These are phyloP conservation scores for Dioscorea zingiberensis DNA, from an alignment of 106 monocot genomes.

Conservation along the genomic window DNA sequence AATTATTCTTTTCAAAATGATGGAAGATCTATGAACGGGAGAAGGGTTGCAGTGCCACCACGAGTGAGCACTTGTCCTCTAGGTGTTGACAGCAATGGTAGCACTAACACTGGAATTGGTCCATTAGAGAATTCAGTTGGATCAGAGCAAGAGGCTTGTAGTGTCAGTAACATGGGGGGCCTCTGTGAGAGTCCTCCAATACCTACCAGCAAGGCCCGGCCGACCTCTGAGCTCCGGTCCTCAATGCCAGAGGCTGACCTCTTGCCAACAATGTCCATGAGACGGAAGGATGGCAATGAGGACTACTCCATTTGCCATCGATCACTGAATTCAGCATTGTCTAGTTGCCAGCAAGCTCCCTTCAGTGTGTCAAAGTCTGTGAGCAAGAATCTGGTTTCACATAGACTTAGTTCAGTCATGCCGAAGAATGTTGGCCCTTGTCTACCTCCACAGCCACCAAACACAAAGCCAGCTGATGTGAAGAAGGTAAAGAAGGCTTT, in stretches of 20 bases:
- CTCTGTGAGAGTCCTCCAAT: slow-evolving; percentile 76
- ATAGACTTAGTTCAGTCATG: slow-evolving; percentile 3
- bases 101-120: not conserved
- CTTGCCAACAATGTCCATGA: slow-evolving; percentile 23
- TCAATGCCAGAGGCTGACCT: slow-evolving; percentile 57
- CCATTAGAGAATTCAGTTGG: slow-evolving; percentile 16
- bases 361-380: not conserved
- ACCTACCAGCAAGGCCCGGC: slow-evolving; percentile 4
- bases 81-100: slow-evolving; percentile 1
- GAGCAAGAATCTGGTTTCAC: not conserved
- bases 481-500: slow-evolving; percentile 44
- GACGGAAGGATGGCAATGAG: slow-evolving; percentile 9
- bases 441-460: slow-evolving; percentile 19
- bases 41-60: not conserved
- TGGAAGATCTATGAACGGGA: not conserved
- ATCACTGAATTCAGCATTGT: slow-evolving; percentile 58
- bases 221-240: slow-evolving; percentile 36
- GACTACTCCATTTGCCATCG: slow-evolving; percentile 32
- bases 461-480: slow-evolving; percentile 19
- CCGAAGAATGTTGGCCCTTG: slow-evolving; percentile 8
- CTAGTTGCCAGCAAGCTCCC: slow-evolving; percentile 23
- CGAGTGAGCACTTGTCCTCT: not conserved
- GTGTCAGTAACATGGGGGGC: slow-evolving; percentile 21
- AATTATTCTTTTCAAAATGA: not conserved
- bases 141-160: slow-evolving; percentile 27